Evolutionary conservation across 164 flowering plant species (phyloP).

Genomic region (Stephania japonica): DNA sequence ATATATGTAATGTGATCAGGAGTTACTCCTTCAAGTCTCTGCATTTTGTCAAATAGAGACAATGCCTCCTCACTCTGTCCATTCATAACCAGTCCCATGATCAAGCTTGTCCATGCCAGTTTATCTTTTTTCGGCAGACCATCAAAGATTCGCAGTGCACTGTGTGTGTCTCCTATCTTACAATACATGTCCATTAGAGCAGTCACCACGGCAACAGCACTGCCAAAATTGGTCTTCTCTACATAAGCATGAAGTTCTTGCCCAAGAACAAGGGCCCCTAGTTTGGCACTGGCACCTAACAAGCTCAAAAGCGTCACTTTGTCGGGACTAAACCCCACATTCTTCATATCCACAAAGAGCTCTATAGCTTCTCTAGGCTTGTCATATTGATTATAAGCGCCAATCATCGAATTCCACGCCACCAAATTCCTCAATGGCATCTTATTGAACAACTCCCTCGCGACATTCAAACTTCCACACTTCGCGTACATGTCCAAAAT

Average conservation of each 20-base stretch:
- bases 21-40: neutral
- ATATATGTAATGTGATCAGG: constrained; percentile 29
- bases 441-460: constrained; percentile 14
- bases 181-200: constrained; percentile 28
- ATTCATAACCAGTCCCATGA: constrained; percentile 28
- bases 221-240: constrained; percentile 14
- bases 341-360: constrained; percentile 19
- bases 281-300: constrained; percentile 20
- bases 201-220: constrained; percentile 16
- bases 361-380: constrained; percentile 17
- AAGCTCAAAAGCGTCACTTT: constrained; percentile 22
- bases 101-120: constrained; percentile 29
- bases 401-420: constrained; percentile 27
- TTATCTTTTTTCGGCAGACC: constrained; percentile 20
- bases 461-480: constrained; percentile 24
- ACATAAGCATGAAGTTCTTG: constrained; percentile 24
- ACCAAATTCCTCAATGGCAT: constrained; percentile 26
- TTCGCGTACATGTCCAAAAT: constrained; percentile 28
- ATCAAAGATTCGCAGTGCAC: constrained; percentile 20
- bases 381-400: constrained; percentile 24
- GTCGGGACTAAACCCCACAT: constrained; percentile 18
- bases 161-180: constrained; percentile 23
- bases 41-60: constrained; percentile 22
- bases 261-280: constrained; percentile 19
- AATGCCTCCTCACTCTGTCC: constrained; percentile 25